Base-by-base conservation (phyloP, 1,284 basidiomycete genomes). In the Afroboletus lepidellus region DNA sequence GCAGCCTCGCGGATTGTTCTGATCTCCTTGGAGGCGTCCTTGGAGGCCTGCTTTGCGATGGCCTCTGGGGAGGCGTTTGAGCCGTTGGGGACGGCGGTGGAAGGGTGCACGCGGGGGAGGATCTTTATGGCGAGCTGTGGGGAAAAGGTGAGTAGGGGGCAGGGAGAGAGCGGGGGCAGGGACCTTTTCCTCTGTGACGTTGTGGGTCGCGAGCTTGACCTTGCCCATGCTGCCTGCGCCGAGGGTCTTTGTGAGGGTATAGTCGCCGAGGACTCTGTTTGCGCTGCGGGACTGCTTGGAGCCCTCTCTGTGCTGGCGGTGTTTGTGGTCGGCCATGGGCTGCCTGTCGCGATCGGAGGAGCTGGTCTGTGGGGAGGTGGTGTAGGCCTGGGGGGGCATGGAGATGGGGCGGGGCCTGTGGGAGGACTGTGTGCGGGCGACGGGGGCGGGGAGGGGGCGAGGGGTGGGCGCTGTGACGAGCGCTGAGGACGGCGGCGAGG, bases 171-270 rank as follows among this genome's bases (percentile, higher is more conserved):
- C 42, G 15, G 25, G 20, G 9, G 36, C 48, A 73, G 83, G 63
- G 58, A 96, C 96, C 84, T 96, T 97, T 74, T 98, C 94, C 38
- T 91, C 91, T 1, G 92, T 91, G 60, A 86, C 69, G 60, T 90
- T 91, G 69, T 96, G 93, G 37, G 90, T 88, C 8, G 93, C 96
- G 18, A 98, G 83, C 78, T 98, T 99, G 65, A 99, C 97, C 70
- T 98, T 98, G 60, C 96, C 97, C 95, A 99, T 99, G 70, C 92
- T 95, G 34, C 97, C 96, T 36, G 94, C 94, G 45, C 97, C 96
- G 32, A 99, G 80, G 3, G 96, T 98, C 80, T 98, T 98, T 64
- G 92, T 92, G 57, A 99, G 82, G 56, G 92, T 92, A 76, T 98
- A 99, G 69, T 98, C 94, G 37, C 96, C 95, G 13, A 99, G 77